Base-by-base conservation (phyloP, 2,329 filamentous ascomycete species). In the Knoxdaviesia proteae region DNA sequence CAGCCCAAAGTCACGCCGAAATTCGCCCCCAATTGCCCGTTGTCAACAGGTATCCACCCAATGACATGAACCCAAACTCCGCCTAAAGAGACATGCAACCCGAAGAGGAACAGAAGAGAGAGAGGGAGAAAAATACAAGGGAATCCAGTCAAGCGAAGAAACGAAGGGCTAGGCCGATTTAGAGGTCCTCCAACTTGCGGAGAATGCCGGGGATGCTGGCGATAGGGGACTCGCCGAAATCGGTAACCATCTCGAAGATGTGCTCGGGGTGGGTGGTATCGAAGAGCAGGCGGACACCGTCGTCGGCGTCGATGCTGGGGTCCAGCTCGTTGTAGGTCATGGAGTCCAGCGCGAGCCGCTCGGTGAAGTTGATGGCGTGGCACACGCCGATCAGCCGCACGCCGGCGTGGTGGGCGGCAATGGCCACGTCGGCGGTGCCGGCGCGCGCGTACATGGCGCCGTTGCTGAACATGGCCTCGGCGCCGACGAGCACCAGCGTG, bases 401-500 rank as follows among this genome's bases (percentile, higher is more conserved):
- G 45, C 80, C 77, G 20, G 76, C 67, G 44, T 81, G 74, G 42
- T 78, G 74, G 5, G 87, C 88, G 37, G 80, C 76, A 65, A 90
- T 80, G 11, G 88, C 87, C 7, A 96, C 71, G 46, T 90, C 74
- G 30, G 83, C 84, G 4, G 87, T 94, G 47, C 90, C 90, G 7
- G 84, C 76, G 20, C 86, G 76, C 5, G 82, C 88, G 59, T 92
- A 93, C 51, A 98, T 70, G 34, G 83, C 74, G 6, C 90, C 90
- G 58, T 96, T 96, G 50, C 83, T 87, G 62, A 94, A 90, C 76
- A 98, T 90, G 36, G 84, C 83, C 56, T 94, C 87, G 5, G 87
- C 86, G 8, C 86, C 87, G 1, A 96, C 83, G 3, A 98, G 67
- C 42, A 96, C 72, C 7, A 90, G 77, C 6, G 77, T 81, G 2